These are phyloP conservation scores for Pestalotiopsis sp. DNA, from an alignment of 2,329 filamentous ascomycete species.

Conservation along the genomic window DNA sequence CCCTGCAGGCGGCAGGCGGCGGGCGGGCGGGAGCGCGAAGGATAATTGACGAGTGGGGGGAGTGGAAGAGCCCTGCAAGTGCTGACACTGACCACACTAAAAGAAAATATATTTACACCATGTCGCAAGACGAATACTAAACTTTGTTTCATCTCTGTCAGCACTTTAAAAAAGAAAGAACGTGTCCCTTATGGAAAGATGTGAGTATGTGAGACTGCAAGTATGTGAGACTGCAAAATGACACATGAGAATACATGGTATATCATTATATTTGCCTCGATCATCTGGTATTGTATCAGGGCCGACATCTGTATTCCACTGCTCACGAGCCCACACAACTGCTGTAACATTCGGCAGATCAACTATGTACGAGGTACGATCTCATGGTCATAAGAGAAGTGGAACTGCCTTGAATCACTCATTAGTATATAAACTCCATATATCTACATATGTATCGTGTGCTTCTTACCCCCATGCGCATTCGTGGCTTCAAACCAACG, in stretches of 20 bases:
- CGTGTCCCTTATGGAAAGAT: background rate
- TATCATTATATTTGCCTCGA: too few relatives aligned
- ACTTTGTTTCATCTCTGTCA: background rate
- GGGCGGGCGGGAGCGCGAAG: background rate
- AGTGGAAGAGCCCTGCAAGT: background rate
- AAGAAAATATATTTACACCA: background rate
- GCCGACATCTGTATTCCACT: too few relatives aligned
- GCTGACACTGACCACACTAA: background rate
- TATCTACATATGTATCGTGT: too few relatives aligned
- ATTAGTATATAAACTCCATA: too few relatives aligned
- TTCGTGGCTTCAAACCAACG: background rate
- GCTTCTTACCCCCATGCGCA: background rate
- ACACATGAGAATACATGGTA: too few relatives aligned
- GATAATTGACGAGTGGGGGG: background rate
- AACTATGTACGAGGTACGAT: too few relatives aligned
- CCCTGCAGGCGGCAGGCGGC: background rate
- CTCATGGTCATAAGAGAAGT: background rate
- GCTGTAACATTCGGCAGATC: too few relatives aligned
- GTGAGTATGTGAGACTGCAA: too few relatives aligned
- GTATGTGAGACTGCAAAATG: too few relatives aligned
- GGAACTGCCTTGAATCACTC: background rate
- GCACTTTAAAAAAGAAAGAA: background rate
- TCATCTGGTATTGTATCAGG: too few relatives aligned
- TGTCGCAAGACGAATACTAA: background rate
- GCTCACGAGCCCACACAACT: too few relatives aligned